Percentiles rank a stretch among this genome's conserved stretches.
Evolutionary conservation across 495 filamentous ascomycete species (phyloP).

Genomic region (Aeminium ludgeri): DNA sequence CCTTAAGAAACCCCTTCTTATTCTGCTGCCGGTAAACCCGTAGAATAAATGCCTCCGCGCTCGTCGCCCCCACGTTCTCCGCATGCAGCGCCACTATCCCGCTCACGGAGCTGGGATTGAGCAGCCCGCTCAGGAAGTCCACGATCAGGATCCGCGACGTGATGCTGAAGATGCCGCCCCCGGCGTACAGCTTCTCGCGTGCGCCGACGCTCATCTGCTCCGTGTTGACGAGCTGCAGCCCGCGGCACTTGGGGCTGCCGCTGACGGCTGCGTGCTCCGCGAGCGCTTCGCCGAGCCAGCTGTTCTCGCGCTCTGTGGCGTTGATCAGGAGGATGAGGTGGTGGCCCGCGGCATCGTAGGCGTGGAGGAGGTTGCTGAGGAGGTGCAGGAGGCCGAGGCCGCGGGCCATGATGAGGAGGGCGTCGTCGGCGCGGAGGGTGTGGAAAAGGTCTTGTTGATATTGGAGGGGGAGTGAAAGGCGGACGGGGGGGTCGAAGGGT

Average conservation of each 20-base stretch:
- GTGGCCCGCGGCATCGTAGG: slow-evolving; percentile 88
- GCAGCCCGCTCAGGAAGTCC: slow-evolving; percentile 67
- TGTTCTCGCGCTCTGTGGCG: slow-evolving; percentile 84
- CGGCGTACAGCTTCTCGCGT: slow-evolving; percentile 74
- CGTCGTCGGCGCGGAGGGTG: slow-evolving; percentile 79
- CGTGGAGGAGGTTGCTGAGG: slow-evolving; percentile 85
- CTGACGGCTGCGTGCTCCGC: slow-evolving; percentile 87
- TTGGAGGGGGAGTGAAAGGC: slow-evolving; percentile 71
- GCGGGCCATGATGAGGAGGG: slow-evolving; percentile 76
- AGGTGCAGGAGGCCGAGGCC: slow-evolving; percentile 82
- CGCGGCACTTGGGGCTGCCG: slow-evolving; percentile 56
- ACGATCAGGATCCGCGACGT: slow-evolving; percentile 91
- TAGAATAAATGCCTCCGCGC: slow-evolving; percentile 84
- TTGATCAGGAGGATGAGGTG: slow-evolving; percentile 79
- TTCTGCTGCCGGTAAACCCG: slow-evolving; percentile 89
- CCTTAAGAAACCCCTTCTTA: slow-evolving; percentile 82
- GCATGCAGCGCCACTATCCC: slow-evolving; percentile 81
- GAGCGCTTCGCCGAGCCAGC: slow-evolving; percentile 41
- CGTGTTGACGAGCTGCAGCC: slow-evolving; percentile 82
- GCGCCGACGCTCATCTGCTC: slow-evolving; percentile 74
- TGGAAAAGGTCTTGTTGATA: slow-evolving; percentile 73
- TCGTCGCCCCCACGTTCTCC: slow-evolving; percentile 73
- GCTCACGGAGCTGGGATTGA: slow-evolving; percentile 72
- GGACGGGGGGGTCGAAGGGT: slow-evolving; percentile 40
- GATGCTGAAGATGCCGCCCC: slow-evolving; percentile 87